Conservation (phyloP, 2,329 filamentous ascomycete species). For the Apiospora arundinis region DNA sequence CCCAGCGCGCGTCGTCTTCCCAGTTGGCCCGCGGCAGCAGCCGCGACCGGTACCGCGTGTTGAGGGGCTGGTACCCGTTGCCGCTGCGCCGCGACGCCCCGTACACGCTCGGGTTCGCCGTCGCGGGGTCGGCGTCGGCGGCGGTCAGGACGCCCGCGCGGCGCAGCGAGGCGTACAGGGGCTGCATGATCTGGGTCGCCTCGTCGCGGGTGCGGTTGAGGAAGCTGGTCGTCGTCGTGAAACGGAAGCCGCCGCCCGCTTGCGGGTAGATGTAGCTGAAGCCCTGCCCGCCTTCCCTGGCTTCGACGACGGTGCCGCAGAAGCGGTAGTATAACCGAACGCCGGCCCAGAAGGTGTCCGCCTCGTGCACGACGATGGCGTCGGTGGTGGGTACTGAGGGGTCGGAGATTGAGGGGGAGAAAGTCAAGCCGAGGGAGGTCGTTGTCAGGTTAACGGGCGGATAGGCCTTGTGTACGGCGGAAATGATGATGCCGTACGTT, state of each 20-base stretch:
- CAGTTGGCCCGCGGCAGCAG: constrained; percentile 40
- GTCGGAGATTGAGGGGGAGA: not conserved
- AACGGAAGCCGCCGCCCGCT: constrained; percentile 39
- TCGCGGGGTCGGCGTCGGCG: constrained; percentile 33
- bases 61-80: constrained; percentile 38
- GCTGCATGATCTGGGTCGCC: constrained; percentile 40
- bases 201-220: constrained; percentile 35
- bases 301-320: constrained; percentile 41
- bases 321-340: constrained; percentile 43
- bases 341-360: constrained; percentile 39
- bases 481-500: constrained; percentile 41
- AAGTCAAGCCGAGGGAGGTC: constrained; percentile 28
- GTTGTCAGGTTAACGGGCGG: constrained; percentile 32
- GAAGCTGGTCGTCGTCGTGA: constrained; percentile 43
- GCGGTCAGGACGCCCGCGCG: constrained; percentile 36
- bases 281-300: constrained; percentile 39
- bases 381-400: not conserved
- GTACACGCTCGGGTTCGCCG: constrained; percentile 33
- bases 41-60: constrained; percentile 35
- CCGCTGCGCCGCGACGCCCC: constrained; percentile 35
- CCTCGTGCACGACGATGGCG: not conserved
- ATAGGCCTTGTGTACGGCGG: constrained; percentile 39
- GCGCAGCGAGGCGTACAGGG: constrained; percentile 40
- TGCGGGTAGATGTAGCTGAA: constrained; percentile 42
- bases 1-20: constrained; percentile 33